phyloP scores from a whole-genome alignment of 768 basidiomycete genomes.

The Coprinellus micaceus region DNA sequence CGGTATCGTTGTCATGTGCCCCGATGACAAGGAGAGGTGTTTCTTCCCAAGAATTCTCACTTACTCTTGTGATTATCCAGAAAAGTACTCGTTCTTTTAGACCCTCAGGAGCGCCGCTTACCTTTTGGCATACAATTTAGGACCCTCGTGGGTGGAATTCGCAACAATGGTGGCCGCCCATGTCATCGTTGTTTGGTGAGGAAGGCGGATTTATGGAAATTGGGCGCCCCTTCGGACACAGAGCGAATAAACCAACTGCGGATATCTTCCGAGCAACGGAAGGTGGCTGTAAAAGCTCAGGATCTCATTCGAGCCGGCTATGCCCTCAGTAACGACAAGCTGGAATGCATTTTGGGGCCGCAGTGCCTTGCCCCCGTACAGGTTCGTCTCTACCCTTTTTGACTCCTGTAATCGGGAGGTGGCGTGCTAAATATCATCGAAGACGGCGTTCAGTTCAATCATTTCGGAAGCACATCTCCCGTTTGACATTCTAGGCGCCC shows the following conservation, averaged over 20 bases:
- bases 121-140: background rate
- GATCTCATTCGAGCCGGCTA: too few species aligned
- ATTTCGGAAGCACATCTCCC: slow-evolving; percentile 8
- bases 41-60: slow-evolving; percentile 3
- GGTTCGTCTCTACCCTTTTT: too few species aligned
- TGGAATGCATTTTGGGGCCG: too few species aligned
- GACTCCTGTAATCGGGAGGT: background rate
- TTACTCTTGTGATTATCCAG: slow-evolving; percentile 7
- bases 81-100: background rate
- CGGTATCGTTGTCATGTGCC: slow-evolving; percentile 1
- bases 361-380: too few species aligned
- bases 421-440: background rate
- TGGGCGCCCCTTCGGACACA: background rate
- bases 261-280: too few species aligned
- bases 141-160: background rate
- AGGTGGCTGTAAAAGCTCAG: too few species aligned
- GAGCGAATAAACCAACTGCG: background rate
- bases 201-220: background rate
- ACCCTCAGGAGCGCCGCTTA: background rate
- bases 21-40: background rate
- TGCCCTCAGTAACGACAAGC: too few species aligned
- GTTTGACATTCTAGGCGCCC: slow-evolving; percentile 16
- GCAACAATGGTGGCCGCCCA: background rate
- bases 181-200: background rate
- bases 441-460: background rate